Evolutionary conservation across 2,329 filamentous ascomycete genomes (phyloP), one percentile per base, ranked within the genome.

Genomic region (Colletotrichum liaoningense): DNA sequence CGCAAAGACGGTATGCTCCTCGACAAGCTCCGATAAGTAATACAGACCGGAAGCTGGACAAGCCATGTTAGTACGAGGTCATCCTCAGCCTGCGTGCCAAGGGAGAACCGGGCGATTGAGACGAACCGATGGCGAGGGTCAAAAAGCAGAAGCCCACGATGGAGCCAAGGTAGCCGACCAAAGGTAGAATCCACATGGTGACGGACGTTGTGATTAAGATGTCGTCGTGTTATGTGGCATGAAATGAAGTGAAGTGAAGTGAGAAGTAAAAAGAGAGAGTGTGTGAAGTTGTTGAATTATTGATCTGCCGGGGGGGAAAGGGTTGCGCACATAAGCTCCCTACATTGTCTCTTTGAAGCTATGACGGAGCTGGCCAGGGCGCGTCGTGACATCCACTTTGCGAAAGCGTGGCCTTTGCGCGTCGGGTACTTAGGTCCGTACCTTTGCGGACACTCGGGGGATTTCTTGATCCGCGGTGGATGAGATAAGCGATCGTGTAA

Each of bases 21-120:
- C 97, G 74, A 99, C 97, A 16, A 98, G 92, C 83, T 99, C 97
- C 28, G 96, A 98, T 67, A 99, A 93, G 83, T 99, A 99, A 86
- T 99, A 99, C 30, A 99, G 91, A 49, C 97, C 97, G n/a, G 95
- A 98, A 52, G 97, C 97, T 94, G 79, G 60, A 11, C 49, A 49
- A 35, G 38, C 8, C 8, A 11, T 49, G 52, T 70, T 58, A 75
- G 55, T n/a, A 22, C n/a, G 7, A 0, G 26, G 26, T 2, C 12
- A 30, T 26, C 24, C 26, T 3, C 14, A 16, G 5, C 5, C 42
- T 8, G 42, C 2, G 19, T 58, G 33, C 63, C 63, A 56, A 69
- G 56, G 67, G 67, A 75, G 72, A 68, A 38, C 55, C 28, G 58
- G 42, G 30, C 54, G 30, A n/a, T 30, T 55, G 62, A 54, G 66